A percentile compares a stretch with the other conserved stretches of the same genome.
Conservation (phyloP, 768 basidiomycete genomes). For the Russula griseocarnosa region DNA sequence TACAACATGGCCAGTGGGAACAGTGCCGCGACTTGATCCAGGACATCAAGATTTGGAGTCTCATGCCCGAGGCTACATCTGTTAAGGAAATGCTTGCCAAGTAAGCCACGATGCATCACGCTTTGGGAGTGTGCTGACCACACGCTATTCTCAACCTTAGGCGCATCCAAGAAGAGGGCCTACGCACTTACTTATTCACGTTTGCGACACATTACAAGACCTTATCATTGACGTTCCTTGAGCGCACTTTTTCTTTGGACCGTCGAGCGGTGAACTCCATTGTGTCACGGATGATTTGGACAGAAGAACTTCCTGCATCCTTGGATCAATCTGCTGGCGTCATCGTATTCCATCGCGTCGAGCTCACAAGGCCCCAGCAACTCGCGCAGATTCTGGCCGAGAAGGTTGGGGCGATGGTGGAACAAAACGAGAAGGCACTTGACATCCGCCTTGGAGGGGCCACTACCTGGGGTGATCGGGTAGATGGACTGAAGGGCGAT, state of each 20-base stretch:
- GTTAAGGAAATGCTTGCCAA: constrained; percentile 95
- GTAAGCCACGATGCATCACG: constrained; percentile 43
- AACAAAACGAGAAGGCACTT: constrained; percentile 87
- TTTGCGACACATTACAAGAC: constrained; percentile 92
- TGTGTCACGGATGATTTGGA: constrained; percentile 99
- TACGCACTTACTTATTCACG: constrained; percentile 97
- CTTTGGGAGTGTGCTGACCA: constrained; percentile 3
- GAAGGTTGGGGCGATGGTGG: constrained; percentile 78
- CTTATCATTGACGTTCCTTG: constrained; percentile 81
- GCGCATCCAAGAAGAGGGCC: constrained; percentile 96
- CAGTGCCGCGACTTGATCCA: constrained; percentile 89
- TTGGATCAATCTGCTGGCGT: constrained; percentile 88
- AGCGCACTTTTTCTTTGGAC: constrained; percentile 83
- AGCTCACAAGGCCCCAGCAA: constrained; percentile 83
- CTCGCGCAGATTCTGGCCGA: constrained; percentile 88
- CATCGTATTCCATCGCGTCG: constrained; percentile 89
- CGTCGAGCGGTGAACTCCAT: constrained; percentile 80
- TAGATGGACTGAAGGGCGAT: constrained; percentile 67
- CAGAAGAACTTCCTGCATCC: constrained; percentile 88
- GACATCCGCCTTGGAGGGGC: constrained; percentile 77
- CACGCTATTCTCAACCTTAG: constrained; percentile 39
- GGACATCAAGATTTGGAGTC: constrained; percentile 95
- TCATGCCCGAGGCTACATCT: constrained; percentile 83
- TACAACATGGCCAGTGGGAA: constrained; percentile 97
- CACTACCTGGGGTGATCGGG: constrained; percentile 60